Conservation (phyloP, 2,329 filamentous ascomycete species). For the Colletotrichum viniferum region DNA sequence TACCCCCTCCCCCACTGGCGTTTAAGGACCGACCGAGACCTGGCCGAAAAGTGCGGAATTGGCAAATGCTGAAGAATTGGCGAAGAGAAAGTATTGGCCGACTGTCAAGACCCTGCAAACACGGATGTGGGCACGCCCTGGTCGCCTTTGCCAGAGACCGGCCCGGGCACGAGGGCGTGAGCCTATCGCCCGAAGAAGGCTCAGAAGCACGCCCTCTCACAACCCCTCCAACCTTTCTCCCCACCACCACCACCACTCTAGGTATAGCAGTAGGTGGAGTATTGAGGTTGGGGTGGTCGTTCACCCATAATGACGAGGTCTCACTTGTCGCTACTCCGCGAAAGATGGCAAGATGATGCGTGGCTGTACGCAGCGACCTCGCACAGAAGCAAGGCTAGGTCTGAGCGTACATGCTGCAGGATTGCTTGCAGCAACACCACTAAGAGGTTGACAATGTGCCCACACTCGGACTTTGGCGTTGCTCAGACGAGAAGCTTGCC, state of each 20-base stretch:
- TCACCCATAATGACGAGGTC: constrained; percentile 2
- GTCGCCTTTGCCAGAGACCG: neutral
- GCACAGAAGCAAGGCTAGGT: constrained; percentile 13
- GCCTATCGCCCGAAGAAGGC: neutral
- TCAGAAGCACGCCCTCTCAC: neutral
- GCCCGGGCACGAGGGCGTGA: neutral
- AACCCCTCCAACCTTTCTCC: neutral
- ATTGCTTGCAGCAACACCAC: constrained; percentile 18
- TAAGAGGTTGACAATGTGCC: neutral
- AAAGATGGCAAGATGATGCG: neutral
- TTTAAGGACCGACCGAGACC: constrained; percentile 13
- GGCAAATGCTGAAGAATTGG: constrained; percentile 15
- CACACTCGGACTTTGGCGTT: neutral
- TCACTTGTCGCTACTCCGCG: neutral
- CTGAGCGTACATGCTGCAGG: constrained; percentile 23
- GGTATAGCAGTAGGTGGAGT: neutral
- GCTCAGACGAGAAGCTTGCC: neutral
- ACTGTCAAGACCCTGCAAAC: constrained; percentile 10
- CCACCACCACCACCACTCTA: neutral
- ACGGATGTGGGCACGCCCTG: constrained; percentile 15
- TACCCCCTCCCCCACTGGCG: constrained; percentile 1
- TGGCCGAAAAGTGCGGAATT: constrained; percentile 13
- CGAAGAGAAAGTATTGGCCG: neutral
- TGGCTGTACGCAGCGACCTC: neutral
- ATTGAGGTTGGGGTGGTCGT: neutral